Evolutionary conservation across 1,139 yeast species (phyloP), one percentile per base, ranked within the genome.

Genomic region (Debaryomyces nepalensis): DNA sequence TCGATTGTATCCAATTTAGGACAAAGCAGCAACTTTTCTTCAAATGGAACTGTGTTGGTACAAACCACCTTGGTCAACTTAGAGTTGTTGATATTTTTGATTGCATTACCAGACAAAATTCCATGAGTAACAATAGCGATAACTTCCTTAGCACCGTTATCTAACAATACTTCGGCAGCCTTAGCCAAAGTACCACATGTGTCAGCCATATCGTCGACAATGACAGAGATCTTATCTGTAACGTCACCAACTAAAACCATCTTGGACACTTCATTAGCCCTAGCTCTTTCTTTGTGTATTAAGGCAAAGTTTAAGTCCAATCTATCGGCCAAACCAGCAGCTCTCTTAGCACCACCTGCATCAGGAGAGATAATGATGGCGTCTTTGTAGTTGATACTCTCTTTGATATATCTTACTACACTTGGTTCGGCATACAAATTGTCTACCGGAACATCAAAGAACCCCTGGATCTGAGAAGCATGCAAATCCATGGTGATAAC

Each of bases 331-430:
- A 85, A 70, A 5, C 87, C 81, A 5, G 93, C 91, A 29, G 85
- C 93, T 59, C 95, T 75, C 61, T 86, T 86, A 19, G 93, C 93
- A 45, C 93, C 93, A 57, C 95, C 95, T 2, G 93, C 95, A 65
- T 86, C 93, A 1, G 93, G 93, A 1, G 91, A 84, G 8, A 85
- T 87, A 46, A 86, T 75, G 43, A 84, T 84, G 27, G 78, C 63
- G 39, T 82, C 78, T 23, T 72, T 62, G 41, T 64, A 64, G 39
- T 68, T 57, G 42, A 75, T 69, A 41, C 74, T 75, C 41, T 78
- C 83, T 50, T 72, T 79, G 50, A 86, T 84, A 62, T 84, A 86
- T 52, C 84, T 71, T 38, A 86, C 75, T 23, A 84, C 87, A 44
- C 81, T 76, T 26, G 95, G 95, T 57, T 86, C 95, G 15, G 93